phyloP scores from a whole-genome alignment of 1,284 basidiomycete species.

The Porogramme epimiltina region DNA sequence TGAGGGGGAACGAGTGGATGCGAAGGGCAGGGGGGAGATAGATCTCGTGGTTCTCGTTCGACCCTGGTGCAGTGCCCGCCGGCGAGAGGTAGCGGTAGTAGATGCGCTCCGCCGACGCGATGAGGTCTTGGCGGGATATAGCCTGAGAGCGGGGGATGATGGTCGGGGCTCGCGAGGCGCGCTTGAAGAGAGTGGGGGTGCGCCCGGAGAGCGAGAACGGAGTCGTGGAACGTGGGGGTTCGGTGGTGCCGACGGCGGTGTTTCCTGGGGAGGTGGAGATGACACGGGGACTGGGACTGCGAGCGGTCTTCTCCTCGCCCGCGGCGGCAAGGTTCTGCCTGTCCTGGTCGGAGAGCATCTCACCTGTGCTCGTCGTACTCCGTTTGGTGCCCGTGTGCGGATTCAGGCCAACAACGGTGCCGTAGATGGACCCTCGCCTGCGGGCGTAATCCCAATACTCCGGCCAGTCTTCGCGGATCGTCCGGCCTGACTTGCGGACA shows the following conservation, averaged over 20 bases:
- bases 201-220: constrained; percentile 77
- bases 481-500: constrained; percentile 88
- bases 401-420: constrained; percentile 82
- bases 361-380: constrained; percentile 73
- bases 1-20: constrained; percentile 78
- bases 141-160: constrained; percentile 89
- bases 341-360: constrained; percentile 66
- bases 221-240: constrained; percentile 66
- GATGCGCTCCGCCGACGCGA: constrained; percentile 93
- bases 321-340: constrained; percentile 54
- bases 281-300: constrained; percentile 54
- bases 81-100: constrained; percentile 91
- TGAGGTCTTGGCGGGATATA: constrained; percentile 87
- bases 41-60: constrained; percentile 84
- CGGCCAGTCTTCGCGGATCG: constrained; percentile 95
- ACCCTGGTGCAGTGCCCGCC: constrained; percentile 62
- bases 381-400: constrained; percentile 59
- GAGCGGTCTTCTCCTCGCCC: constrained; percentile 49
- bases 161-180: constrained; percentile 81
- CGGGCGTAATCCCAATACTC: constrained; percentile 93
- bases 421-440: constrained; percentile 86
- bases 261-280: constrained; percentile 45
- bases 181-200: constrained; percentile 75
- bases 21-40: constrained; percentile 89
- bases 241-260: constrained; percentile 36